Evolutionary conservation across 371 early-diverging fungal species (phyloP), one percentile per base, ranked within the genome.

Genomic region (Zancudomyces culisetae): DNA sequence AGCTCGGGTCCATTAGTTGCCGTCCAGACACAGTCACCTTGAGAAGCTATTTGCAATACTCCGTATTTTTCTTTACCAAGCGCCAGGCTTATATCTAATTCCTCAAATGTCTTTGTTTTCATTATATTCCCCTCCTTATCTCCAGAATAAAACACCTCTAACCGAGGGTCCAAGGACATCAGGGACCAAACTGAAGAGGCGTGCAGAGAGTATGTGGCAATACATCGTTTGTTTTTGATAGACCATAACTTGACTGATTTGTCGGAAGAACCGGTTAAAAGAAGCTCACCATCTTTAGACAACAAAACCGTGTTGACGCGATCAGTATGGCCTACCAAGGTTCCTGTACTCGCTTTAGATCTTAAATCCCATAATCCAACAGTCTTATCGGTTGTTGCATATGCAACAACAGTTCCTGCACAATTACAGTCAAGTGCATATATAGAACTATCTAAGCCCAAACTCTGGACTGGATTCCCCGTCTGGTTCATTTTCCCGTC

Each of bases 231-330:
- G 28, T 80, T 79, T 28, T 77, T 77, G 21, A 92, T 71, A 26
- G 90, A 88, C 97, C 97, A 96, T 23, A 94, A 71, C 64, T 90
- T 90, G 49, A 86, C 81, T 0, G 90, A 83, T 3, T 86, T 74
- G 63, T 90, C 91, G 0, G 87, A 86, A 0, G 90, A 89, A 2
- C 83, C 91, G 0, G 89, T 86, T n/a, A 90, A 66, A n/a, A 87
- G 72, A 52, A 79, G 75, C 56, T 81, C 75, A 19, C 92, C 90
- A 62, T 90, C 93, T 22, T 86, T 77, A 49, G 85, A 82, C 15
- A 96, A 69, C 39, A 94, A 62, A 18, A 94, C 59, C 10, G 86
- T 78, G 45, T 94, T 84, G 27, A 96, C 84, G 55, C 85, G 85
- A 57, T 96, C 97, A 0, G 88, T 85, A 59, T 96, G 97, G 0